Evolutionary conservation across 139 green algal genomes (phyloP), one percentile per base, ranked within the genome.

Genomic region (Closterium sp.): DNA sequence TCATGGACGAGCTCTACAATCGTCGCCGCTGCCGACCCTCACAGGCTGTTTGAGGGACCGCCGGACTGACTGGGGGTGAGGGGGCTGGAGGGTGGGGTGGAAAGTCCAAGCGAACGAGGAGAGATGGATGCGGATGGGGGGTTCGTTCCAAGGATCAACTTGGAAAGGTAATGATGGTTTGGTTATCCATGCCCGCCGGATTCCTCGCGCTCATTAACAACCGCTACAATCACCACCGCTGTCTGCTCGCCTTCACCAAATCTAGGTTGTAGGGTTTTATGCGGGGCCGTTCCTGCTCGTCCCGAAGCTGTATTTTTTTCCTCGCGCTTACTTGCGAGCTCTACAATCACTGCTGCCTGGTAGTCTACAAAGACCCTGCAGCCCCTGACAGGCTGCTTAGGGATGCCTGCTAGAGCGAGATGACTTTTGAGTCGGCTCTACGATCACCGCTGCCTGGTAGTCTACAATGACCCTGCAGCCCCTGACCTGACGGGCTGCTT

Each of bases 151-250:
- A 87, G 33, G 33, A 34, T 34, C 25, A 21, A 66, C 25, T 19
- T 34, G 23, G 33, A 87, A 21, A 87, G 84, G 84, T 66, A 87
- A n/a, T n/a, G n/a, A 25, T 66, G 33, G 33, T 34, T 87, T 34
- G 3, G 4, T 69, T 9, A 9, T 87, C 19, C 10, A 25, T 91
- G 10, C 91, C 30, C 21, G 9, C 88, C 0, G 87, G 10, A 90
- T n/a, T n/a, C n/a, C n/a, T n/a, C 98, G 98, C 94, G 0, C 94
- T 98, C 12, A 84, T 98, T 0, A 97, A 98, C 84, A 97, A 98
- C 93, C 89, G 97, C 83, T 96, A 96, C 92, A 95, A 96, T 86
- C 87, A 90, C 3, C 89, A 92, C 31, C 93, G 96, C 93, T 16
- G 94, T n/a, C n/a, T n/a, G n/a, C n/a, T n/a, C n/a, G n/a, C n/a